Percentiles rank a stretch among this genome's conserved stretches.
phyloP scores from a whole-genome alignment of 2,329 filamentous ascomycete species.

The Sarocladium brachiariae region DNA sequence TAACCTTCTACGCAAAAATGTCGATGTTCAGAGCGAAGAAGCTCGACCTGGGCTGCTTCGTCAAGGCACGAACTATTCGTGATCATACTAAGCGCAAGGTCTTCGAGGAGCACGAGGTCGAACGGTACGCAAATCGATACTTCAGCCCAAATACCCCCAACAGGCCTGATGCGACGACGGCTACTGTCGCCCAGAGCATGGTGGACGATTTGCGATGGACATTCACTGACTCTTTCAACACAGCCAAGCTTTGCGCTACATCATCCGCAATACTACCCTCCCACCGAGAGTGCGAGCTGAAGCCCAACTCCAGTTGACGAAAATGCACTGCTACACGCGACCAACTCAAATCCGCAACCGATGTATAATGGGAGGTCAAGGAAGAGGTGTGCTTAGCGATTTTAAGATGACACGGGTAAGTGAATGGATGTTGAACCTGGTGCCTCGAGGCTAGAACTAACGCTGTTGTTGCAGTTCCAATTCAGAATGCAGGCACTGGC shows the following conservation, averaged over 20 bases:
- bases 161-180: no score
- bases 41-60: conserved; percentile 79
- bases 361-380: conserved; percentile 87
- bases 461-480: conserved; percentile 67
- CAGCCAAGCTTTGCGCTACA: conserved; percentile 88
- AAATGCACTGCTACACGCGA: conserved; percentile 95
- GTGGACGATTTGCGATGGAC: not conserved
- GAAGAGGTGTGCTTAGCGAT: conserved; percentile 81
- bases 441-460: conserved; percentile 18
- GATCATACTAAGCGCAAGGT: conserved; percentile 97
- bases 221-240: not conserved
- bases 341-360: conserved; percentile 91
- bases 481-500: conserved; percentile 85
- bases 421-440: conserved; percentile 14
- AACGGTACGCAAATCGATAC: conserved; percentile 74
- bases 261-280: conserved; percentile 87
- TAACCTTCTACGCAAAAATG: no score
- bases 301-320: conserved; percentile 83
- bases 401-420: conserved; percentile 88
- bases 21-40: conserved; percentile 85
- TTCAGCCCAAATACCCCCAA: no score
- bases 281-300: conserved; percentile 76
- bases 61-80: conserved; percentile 81
- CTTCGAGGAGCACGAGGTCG: conserved; percentile 77
- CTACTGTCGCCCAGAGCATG: no score